Conservation (phyloP, 768 basidiomycete species). For the Zangia roseola region DNA sequence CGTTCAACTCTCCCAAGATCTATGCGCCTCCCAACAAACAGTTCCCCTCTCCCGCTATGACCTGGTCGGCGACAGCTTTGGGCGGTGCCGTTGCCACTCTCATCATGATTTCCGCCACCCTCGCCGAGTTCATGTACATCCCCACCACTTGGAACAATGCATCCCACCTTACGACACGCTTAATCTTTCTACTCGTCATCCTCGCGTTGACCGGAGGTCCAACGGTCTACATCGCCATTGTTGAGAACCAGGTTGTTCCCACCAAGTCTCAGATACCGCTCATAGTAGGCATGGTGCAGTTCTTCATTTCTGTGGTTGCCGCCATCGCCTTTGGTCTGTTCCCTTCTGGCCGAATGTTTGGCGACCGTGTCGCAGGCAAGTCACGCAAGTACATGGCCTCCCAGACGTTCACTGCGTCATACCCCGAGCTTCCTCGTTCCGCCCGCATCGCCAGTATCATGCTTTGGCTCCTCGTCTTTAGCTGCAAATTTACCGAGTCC, state of each 20-base stretch:
- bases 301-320: constrained; percentile 83
- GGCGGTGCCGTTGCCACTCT: constrained; percentile 91
- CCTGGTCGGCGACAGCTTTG: constrained; percentile 93
- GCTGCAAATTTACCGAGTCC: constrained; percentile 95
- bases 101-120: constrained; percentile 92
- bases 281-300: constrained; percentile 91
- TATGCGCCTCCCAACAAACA: constrained; percentile 72
- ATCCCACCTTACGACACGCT: constrained; percentile 90
- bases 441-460: constrained; percentile 81
- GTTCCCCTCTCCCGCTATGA: constrained; percentile 81
- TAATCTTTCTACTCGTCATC: constrained; percentile 88
- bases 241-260: constrained; percentile 60
- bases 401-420: constrained; percentile 98
- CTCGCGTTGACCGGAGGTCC: constrained; percentile 92
- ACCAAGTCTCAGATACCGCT: constrained; percentile 68
- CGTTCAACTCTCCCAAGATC: constrained; percentile 93
- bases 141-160: constrained; percentile 99
- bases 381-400: constrained; percentile 98
- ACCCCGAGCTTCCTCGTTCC: constrained; percentile 69
- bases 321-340: constrained; percentile 84
- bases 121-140: constrained; percentile 95
- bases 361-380: constrained; percentile 96
- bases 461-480: constrained; percentile 90
- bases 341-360: constrained; percentile 97
- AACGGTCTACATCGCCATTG: constrained; percentile 87